Evolutionary conservation across 352 stramenopile species (phyloP).

Genomic region (Aphanomyces astaci): DNA sequence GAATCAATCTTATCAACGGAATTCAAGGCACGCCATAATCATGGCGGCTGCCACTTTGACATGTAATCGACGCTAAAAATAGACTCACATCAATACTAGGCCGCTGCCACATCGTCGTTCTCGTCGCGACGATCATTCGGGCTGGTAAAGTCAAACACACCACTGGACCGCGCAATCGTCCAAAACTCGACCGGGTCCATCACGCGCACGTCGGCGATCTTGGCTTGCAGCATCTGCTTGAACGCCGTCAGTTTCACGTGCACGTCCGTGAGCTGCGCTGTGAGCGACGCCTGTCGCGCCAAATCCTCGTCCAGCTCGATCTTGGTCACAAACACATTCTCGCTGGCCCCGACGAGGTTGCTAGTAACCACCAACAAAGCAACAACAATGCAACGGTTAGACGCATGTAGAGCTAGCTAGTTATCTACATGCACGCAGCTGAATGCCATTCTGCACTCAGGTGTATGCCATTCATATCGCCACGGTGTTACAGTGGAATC

Average conservation of each 20-base stretch:
- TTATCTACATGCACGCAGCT: no score
- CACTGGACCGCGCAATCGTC: background rate
- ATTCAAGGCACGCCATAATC: background rate
- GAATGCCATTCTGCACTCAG: no score
- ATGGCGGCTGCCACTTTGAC: background rate
- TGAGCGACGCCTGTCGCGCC: background rate
- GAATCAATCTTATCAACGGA: background rate
- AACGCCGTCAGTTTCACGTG: conserved; percentile 16
- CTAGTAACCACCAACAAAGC: background rate
- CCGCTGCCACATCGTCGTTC: no score
- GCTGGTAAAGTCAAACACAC: conserved; percentile 10
- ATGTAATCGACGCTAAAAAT: no score
- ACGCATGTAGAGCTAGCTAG: no score
- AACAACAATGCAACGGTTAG: background rate
- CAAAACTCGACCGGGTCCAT: conserved; percentile 20
- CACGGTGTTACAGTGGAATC: background rate
- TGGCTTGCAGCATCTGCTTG: conserved; percentile 14
- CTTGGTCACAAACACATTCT: conserved; percentile 22
- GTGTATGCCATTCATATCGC: no score
- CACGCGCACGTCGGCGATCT: conserved; percentile 10
- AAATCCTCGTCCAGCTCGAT: conserved; percentile 8
- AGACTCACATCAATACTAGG: no score
- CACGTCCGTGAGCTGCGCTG: background rate
- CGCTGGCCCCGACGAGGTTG: conserved; percentile 15
- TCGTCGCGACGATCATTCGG: no score